Evolutionary conservation across 2,329 filamentous ascomycete species (phyloP).

Genomic region (Trichothecium roseum): DNA sequence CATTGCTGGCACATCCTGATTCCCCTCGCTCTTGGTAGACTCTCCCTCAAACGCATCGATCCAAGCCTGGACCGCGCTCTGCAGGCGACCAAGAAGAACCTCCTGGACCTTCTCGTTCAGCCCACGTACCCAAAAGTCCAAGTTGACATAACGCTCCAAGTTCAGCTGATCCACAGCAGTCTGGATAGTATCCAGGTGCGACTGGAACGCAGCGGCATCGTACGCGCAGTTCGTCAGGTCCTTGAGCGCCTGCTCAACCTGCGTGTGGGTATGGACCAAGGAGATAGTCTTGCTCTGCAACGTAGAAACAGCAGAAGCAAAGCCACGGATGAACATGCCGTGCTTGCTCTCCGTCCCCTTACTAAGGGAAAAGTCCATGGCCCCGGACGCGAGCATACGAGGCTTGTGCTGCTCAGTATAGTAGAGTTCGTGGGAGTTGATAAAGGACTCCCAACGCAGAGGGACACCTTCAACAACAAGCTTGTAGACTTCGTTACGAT

Average conservation of each 20-base stretch:
- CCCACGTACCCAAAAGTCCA: constrained; percentile 78
- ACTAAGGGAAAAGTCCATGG: constrained; percentile 29
- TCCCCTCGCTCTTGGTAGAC: constrained; percentile 20
- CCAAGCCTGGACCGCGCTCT: constrained; percentile 77
- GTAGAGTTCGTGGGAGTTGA: constrained; percentile 87
- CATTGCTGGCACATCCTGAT: constrained; percentile 49
- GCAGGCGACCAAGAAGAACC: constrained; percentile 72
- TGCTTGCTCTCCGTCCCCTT: constrained; percentile 77
- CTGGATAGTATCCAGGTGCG: constrained; percentile 76
- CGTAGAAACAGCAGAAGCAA: constrained; percentile 76
- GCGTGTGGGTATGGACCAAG: constrained; percentile 69
- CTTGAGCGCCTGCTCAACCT: constrained; percentile 66
- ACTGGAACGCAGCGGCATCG: constrained; percentile 66
- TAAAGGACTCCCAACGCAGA: constrained; percentile 93
- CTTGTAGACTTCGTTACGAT: constrained; percentile 79
- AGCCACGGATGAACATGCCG: constrained; percentile 91
- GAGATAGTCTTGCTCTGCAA: constrained; percentile 81
- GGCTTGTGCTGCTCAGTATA: constrained; percentile 40
- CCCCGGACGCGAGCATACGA: constrained; percentile 30
- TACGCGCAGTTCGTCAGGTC: constrained; percentile 83
- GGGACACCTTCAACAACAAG: constrained; percentile 81
- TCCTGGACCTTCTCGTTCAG: constrained; percentile 80
- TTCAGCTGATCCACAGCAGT: constrained; percentile 92
- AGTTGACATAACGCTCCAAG: constrained; percentile 89
- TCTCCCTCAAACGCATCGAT: constrained; percentile 67